A percentile compares a stretch with the other conserved stretches of the same genome.
phyloP scores from a whole-genome alignment of 805 yeast species.

The Hanseniaspora pseudoguilliermondii region DNA sequence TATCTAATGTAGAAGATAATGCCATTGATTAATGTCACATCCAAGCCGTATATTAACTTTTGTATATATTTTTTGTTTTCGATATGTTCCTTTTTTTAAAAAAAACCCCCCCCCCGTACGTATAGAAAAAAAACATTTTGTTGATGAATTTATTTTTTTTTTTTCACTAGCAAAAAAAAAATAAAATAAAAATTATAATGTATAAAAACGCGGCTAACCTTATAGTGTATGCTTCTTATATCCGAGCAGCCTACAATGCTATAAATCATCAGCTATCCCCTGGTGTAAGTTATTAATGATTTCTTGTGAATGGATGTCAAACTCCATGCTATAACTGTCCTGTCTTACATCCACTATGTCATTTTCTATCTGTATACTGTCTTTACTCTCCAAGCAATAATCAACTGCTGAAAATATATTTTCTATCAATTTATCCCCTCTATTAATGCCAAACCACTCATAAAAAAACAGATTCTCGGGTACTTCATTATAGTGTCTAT shows the following conservation, averaged over 20 bases:
- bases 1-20: too few relatives aligned
- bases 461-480: conserved; percentile 29
- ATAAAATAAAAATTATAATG: not conserved
- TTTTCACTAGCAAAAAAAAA: not conserved
- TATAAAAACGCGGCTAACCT: not conserved
- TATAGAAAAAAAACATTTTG: too few relatives aligned
- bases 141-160: too few relatives aligned
- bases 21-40: too few relatives aligned
- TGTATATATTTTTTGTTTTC: too few relatives aligned
- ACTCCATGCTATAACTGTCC: conserved; percentile 8
- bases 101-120: too few relatives aligned
- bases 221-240: too few relatives aligned
- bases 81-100: too few relatives aligned
- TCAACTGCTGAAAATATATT: conserved; percentile 30
- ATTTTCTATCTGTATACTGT: conserved; percentile 14
- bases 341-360: conserved; percentile 1
- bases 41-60: too few relatives aligned
- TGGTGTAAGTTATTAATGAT: conserved; percentile 17
- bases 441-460: conserved; percentile 30
- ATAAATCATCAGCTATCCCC: conserved; percentile 24
- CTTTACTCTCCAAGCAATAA: conserved; percentile 23
- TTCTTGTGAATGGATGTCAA: conserved; percentile 17
- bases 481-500: conserved; percentile 27
- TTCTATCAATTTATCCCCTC: conserved; percentile 30
- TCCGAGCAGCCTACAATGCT: not conserved